These are phyloP conservation scores for Fusarium sp. DNA, from an alignment of 2,329 filamentous ascomycete species.

Conservation along the genomic window DNA sequence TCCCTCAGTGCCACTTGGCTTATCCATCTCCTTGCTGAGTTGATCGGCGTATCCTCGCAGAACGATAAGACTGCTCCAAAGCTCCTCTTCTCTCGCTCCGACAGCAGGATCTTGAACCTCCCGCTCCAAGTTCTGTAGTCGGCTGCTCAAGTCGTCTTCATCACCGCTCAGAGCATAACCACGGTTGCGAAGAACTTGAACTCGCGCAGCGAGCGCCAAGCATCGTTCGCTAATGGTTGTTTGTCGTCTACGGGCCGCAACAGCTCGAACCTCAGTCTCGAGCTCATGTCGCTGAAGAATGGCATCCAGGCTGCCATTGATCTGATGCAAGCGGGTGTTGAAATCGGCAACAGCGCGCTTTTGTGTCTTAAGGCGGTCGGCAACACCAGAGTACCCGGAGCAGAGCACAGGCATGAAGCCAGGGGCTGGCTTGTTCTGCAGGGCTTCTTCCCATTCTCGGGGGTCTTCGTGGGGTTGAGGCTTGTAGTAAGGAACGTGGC, in stretches of 20 bases:
- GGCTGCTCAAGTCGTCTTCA: conserved; percentile 81
- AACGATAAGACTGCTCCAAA: conserved; percentile 84
- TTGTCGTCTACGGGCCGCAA: conserved; percentile 79
- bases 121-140: conserved; percentile 75
- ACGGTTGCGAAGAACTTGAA: conserved; percentile 82
- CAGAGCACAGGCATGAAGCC: conserved; percentile 82
- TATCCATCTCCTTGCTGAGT: conserved; percentile 79
- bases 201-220: conserved; percentile 79
- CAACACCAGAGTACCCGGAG: conserved; percentile 77
- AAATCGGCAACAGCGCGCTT: conserved; percentile 75
- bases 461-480: conserved; percentile 77
- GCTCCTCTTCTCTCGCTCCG: conserved; percentile 81
- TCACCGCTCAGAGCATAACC: conserved; percentile 84
- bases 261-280: conserved; percentile 77
- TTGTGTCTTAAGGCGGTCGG: conserved; percentile 78
- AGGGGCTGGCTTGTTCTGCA: conserved; percentile 80
- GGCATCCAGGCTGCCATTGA: conserved; percentile 78
- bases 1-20: conserved; percentile 67
- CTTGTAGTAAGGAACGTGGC: conserved; percentile 80
- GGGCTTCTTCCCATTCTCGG: conserved; percentile 84
- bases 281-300: conserved; percentile 83
- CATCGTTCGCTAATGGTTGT: conserved; percentile 78
- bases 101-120: conserved; percentile 79
- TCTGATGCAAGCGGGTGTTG: conserved; percentile 79
- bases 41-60: conserved; percentile 78